Percentiles rank a stretch among this genome's conserved stretches.
Evolutionary conservation across 768 basidiomycete species (phyloP).

Genomic region (Suillus alpinus): DNA sequence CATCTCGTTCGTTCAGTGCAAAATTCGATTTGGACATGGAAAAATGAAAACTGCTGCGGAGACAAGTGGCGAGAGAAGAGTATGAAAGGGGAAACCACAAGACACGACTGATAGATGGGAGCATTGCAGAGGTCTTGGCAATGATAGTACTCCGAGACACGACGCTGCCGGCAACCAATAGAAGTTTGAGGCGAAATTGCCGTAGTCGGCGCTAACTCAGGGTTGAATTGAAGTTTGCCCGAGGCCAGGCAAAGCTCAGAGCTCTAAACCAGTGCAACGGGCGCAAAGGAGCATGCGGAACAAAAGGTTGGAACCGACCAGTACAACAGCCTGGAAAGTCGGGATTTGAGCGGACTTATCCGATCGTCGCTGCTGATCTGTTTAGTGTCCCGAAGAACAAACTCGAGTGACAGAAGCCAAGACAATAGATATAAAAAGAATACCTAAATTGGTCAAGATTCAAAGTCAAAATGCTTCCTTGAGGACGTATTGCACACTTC

Average conservation of each 20-base stretch:
- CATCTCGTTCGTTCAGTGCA: slow-evolving; percentile 11
- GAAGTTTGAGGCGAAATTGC: not conserved
- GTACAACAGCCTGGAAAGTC: not conserved
- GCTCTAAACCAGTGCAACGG: not conserved
- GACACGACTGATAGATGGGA: not conserved
- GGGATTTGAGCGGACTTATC: slow-evolving; percentile 27
- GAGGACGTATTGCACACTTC: not conserved
- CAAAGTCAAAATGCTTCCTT: not conserved
- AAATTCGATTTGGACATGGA: slow-evolving; percentile 4
- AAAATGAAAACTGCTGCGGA: slow-evolving; percentile 14
- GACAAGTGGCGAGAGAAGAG: slow-evolving; percentile 19
- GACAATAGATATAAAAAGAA: slow-evolving; percentile 4
- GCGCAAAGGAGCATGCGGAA: slow-evolving; percentile 1
- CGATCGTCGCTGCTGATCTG: not conserved
- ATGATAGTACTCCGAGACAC: slow-evolving; percentile 4
- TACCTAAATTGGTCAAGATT: slow-evolving; percentile 6
- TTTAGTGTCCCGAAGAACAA: slow-evolving; percentile 9
- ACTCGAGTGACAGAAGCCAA: not conserved
- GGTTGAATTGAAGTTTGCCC: slow-evolving; percentile 7
- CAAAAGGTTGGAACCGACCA: not conserved
- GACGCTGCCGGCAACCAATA: slow-evolving; percentile 3
- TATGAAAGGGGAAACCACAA: slow-evolving; percentile 2
- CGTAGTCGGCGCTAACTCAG: slow-evolving; percentile 8
- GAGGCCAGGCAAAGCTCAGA: not conserved
- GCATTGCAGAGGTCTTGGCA: not conserved